Evolutionary conservation across 352 stramenopile genomes (phyloP), one percentile per base, ranked within the genome.

Genomic region (Globisporangium mamillatum): DNA sequence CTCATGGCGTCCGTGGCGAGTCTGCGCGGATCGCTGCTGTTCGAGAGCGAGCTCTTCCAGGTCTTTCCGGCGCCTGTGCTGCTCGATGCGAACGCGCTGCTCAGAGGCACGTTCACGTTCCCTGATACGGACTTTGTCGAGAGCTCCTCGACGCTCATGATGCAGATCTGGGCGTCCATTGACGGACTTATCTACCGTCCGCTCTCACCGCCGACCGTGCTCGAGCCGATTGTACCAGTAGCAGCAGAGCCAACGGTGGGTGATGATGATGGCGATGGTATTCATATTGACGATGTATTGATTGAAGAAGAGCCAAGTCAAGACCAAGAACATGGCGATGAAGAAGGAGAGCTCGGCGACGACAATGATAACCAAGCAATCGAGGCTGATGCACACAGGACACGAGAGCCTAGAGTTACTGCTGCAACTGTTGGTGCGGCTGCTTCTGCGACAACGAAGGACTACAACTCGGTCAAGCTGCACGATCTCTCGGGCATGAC

Each of bases 401-500:
- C 50, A 12, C 44, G 18, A 12, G 44, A 52, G 44, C 4, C 61
- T 67, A 20, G n/a, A 58, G 32, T 12, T 27, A 10, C 16, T 8
- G 10, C 50, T 25, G n/a, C 48, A 18, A 55, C 6, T 8, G 10
- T n/a, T 25, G n/a, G 20, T 55, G 27, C 48, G 16, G 22, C 12
- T 9, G 9, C 53, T 36, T n/a, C 56, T 16, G 12, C n/a, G n/a
- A 18, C 55, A 32, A 18, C 55, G 6, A 52, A 53, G n/a, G 61
- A 64, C 34, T 91, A 90, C 55, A 64, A 72, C 24, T 66, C 72
- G 1, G 60, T 91, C 34, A 90, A 89, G 54, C 77, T 95, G 20
- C 88, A 95, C 64, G 88, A 95, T 61, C 73, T 95, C 53, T 89
- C 88, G 4, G 88, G 88, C 0, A 94, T 95, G 88, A 93, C 86